A percentile compares a stretch with the other conserved stretches of the same genome.
These are phyloP conservation scores for Dispira simplex DNA, from an alignment of 192 early-diverging fungal genomes.

Conservation along the genomic window DNA sequence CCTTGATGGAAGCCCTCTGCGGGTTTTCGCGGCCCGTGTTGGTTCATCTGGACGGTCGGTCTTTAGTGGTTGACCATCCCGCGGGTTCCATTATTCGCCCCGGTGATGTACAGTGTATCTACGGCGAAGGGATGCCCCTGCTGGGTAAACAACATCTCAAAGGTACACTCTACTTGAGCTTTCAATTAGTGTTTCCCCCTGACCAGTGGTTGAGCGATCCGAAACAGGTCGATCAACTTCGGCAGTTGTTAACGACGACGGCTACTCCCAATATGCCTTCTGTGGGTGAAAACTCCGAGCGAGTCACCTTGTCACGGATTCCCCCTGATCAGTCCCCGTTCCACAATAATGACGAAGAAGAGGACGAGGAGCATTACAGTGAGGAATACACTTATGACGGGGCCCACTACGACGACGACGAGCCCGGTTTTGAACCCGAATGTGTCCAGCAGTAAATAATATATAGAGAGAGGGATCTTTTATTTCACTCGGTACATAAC, in stretches of 20 bases:
- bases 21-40: slow-evolving; percentile 73
- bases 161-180: background rate
- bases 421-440: background rate
- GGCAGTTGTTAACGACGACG: background rate
- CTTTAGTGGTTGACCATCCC: slow-evolving; percentile 65
- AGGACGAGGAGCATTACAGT: background rate
- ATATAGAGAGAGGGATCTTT: too few species aligned
- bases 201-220: background rate
- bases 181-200: slow-evolving; percentile 1
- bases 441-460: background rate
- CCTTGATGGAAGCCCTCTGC: slow-evolving; percentile 79
- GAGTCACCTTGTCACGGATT: background rate
- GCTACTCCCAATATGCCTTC: background rate
- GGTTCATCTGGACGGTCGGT: slow-evolving; percentile 77
- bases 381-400: background rate
- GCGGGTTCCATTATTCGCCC: slow-evolving; percentile 78
- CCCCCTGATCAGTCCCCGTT: background rate
- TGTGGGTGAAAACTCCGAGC: background rate
- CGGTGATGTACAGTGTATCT: slow-evolving; percentile 70
- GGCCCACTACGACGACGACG: background rate
- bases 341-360: background rate
- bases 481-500: too few species aligned
- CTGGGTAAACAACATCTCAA: background rate
- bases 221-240: background rate
- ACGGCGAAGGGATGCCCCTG: slow-evolving; percentile 86